Conservation (phyloP, 495 filamentous ascomycete species). For the Amniculicola lignicola region DNA sequence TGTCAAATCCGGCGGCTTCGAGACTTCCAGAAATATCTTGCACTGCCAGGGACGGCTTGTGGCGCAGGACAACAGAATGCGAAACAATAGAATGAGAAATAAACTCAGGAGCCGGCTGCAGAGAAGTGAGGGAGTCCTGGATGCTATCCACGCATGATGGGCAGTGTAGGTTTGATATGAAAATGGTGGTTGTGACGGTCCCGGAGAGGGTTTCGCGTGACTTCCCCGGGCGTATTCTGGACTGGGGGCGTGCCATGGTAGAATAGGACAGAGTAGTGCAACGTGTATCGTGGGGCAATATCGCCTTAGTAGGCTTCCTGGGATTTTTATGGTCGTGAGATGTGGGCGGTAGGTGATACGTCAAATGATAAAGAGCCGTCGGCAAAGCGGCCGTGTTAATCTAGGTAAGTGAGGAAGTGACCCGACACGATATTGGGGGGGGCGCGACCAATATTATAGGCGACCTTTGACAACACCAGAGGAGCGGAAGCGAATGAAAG, state of each 20-base stretch:
- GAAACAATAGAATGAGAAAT: conserved; percentile 58
- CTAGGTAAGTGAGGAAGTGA: too few species aligned
- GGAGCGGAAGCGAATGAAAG: too few species aligned
- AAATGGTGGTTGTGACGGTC: conserved; percentile 33
- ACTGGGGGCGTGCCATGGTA: conserved; percentile 6
- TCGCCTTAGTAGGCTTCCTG: too few species aligned
- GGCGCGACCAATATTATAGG: too few species aligned
- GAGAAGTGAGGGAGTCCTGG: conserved; percentile 46
- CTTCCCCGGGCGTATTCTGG: neutral
- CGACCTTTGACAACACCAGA: too few species aligned
- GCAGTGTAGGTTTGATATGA: conserved; percentile 58
- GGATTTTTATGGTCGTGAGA: too few species aligned
- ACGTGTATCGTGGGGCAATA: too few species aligned
- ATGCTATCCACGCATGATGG: conserved; percentile 59
- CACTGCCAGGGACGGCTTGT: conserved; percentile 23
- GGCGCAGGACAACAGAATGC: conserved; percentile 49
- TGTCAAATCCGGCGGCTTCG: conserved; percentile 33
- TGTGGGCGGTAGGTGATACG: too few species aligned
- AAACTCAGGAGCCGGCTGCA: conserved; percentile 45
- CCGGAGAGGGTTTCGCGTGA: conserved; percentile 1
- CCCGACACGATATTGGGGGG: too few species aligned
- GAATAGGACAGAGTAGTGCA: too few species aligned
- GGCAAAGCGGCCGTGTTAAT: too few species aligned
- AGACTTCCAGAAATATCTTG: conserved; percentile 31
- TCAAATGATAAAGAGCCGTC: too few species aligned